Conservation (phyloP, 108 stramenopile species). For the Nitzschia palea region DNA sequence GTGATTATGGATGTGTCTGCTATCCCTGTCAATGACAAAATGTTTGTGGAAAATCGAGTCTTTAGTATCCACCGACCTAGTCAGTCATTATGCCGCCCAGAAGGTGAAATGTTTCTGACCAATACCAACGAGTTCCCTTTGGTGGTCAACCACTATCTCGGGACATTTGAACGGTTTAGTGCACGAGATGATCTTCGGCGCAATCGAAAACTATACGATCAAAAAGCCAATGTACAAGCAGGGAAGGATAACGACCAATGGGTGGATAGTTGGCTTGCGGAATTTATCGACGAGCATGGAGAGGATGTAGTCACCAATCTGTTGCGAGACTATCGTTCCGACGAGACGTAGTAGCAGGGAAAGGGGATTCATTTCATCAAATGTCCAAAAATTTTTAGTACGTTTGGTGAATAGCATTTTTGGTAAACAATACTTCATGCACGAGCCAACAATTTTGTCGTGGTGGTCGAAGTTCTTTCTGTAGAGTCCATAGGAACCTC, state of each 20-base stretch:
- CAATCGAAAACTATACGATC: slow-evolving; percentile 26
- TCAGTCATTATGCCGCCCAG: slow-evolving; percentile 17
- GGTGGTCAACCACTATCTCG: slow-evolving; percentile 41
- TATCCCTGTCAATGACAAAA: slow-evolving; percentile 11
- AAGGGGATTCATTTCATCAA: not conserved
- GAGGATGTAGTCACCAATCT: slow-evolving; percentile 4
- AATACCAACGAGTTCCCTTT: slow-evolving; percentile 25
- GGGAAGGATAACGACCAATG: slow-evolving; percentile 29
- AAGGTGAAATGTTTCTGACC: slow-evolving; percentile 18
- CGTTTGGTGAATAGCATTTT: slow-evolving; percentile 52
- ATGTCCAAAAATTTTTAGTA: not conserved
- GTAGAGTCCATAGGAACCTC: slow-evolving; percentile 68
- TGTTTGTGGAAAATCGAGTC: slow-evolving; percentile 3
- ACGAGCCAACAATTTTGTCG: slow-evolving; percentile 76
- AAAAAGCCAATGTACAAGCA: slow-evolving; percentile 24
- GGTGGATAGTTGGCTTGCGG: slow-evolving; percentile 24
- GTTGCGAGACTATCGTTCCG: slow-evolving; percentile 2
- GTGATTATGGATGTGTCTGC: slow-evolving; percentile 29
- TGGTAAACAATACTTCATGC: slow-evolving; percentile 71
- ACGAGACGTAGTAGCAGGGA: not conserved
- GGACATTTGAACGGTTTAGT: slow-evolving; percentile 39
- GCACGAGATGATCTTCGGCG: slow-evolving; percentile 34
- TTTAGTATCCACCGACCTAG: slow-evolving; percentile 41
- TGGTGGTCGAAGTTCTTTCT: slow-evolving; percentile 76
- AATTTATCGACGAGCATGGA: slow-evolving; percentile 9